These are phyloP conservation scores for Pascua guehoae DNA, from an alignment of 1,284 basidiomycete genomes.

Conservation along the genomic window DNA sequence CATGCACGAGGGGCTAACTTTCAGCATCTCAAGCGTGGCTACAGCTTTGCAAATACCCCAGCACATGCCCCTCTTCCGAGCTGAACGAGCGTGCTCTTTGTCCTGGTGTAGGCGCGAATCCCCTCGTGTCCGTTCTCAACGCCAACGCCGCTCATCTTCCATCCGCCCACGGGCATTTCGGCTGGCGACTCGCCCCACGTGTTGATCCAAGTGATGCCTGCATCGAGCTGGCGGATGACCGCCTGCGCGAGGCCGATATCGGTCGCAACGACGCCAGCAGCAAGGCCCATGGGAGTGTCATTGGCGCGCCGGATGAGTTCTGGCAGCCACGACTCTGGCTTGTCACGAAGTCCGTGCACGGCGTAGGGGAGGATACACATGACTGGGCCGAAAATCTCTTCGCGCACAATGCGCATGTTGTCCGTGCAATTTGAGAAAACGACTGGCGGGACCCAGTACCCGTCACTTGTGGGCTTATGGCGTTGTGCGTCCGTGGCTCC, in stretches of 20 bases:
- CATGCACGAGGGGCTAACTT: too few relatives aligned
- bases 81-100: conserved; percentile 15
- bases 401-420: conserved; percentile 39
- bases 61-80: conserved; percentile 14
- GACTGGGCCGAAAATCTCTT: conserved; percentile 54
- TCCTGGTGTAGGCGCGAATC: conserved; percentile 17
- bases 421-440: conserved; percentile 42
- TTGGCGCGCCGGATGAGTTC: conserved; percentile 67
- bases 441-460: conserved; percentile 38
- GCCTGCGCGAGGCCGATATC: conserved; percentile 81
- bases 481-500: conserved; percentile 4
- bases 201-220: conserved; percentile 61
- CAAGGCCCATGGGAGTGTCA: conserved; percentile 79
- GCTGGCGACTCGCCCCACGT: conserved; percentile 23
- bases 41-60: conserved; percentile 16
- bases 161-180: conserved; percentile 21
- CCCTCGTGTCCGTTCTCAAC: conserved; percentile 22
- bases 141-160: conserved; percentile 20
- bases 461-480: conserved; percentile 7
- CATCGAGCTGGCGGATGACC: conserved; percentile 72
- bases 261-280: conserved; percentile 79
- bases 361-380: conserved; percentile 49
- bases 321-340: conserved; percentile 12
- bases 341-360: conserved; percentile 20
- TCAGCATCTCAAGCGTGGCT: not conserved